Evolutionary conservation across 1,284 basidiomycete genomes (phyloP).

Genomic region (Sutorius eximius): DNA sequence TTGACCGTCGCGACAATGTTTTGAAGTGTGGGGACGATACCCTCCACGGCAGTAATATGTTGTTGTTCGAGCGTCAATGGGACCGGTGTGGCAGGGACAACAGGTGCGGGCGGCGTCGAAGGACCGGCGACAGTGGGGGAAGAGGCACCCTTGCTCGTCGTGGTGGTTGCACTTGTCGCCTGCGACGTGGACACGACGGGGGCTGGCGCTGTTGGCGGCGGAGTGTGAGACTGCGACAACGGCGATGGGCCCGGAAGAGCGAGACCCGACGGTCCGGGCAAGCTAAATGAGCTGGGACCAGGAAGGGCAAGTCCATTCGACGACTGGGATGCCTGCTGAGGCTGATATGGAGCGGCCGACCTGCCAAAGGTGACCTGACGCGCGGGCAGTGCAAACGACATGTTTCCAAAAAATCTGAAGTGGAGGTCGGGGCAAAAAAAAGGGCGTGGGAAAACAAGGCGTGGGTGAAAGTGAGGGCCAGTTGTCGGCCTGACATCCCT

Average conservation of each 20-base stretch:
- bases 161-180: conserved; percentile 24
- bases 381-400: conserved; percentile 73
- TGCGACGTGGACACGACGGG: conserved; percentile 32
- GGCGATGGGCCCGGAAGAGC: conserved; percentile 44
- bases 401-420: conserved; percentile 32
- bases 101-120: conserved; percentile 49
- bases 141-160: conserved; percentile 28
- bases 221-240: conserved; percentile 37
- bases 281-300: conserved; percentile 49
- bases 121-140: conserved; percentile 46
- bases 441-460: conserved; percentile 31
- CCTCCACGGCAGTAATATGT: conserved; percentile 92
- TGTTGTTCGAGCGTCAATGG: conserved; percentile 83
- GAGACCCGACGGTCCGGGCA: conserved; percentile 41
- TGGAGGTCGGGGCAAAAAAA: conserved; percentile 22
- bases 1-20: conserved; percentile 99
- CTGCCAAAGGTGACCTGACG: conserved; percentile 77
- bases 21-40: conserved; percentile 92
- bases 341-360: conserved; percentile 48
- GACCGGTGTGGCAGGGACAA: conserved; percentile 58
- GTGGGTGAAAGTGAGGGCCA: conserved; percentile 27
- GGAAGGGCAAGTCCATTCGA: conserved; percentile 50
- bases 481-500: conserved; percentile 1
- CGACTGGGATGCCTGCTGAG: conserved; percentile 41
- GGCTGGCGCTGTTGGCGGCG: conserved; percentile 32